Evolutionary conservation across 2,329 filamentous ascomycete genomes (phyloP), one percentile per base, ranked within the genome.

Genomic region (Aspergillus neoniger): DNA sequence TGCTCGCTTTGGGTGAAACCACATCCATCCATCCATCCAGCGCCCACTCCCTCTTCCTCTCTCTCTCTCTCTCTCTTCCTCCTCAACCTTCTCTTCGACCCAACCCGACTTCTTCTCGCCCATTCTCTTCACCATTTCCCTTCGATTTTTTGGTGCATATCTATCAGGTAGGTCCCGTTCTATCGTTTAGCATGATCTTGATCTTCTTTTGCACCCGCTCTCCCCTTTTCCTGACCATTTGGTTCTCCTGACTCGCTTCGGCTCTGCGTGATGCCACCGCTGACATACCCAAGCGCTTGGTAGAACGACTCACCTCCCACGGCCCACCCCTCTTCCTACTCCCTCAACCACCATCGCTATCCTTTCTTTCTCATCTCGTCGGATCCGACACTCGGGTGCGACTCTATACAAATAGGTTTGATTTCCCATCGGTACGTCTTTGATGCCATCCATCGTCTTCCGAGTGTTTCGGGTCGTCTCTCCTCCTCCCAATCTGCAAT

Each of bases 1-100:
- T 73, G 72, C 75, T 73, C 72, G 72, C 73, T 75, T 63, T 72
- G 74, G 72, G 74, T 77, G 75, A 77, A 77, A 77, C 75, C 73
- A 71, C 57, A 61, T 61, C 19, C 50, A 52, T 39, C 32, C 50
- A 53, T 23, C 36, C 66, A 64, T 57, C 61, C 60, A 57, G 47
- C 55, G 56, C 63, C 65, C 55, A 59, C 58, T 59, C 28, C 58
- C 58, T 65, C 57, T 62, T 55, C 39, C 17, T 36, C 50, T 53
- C 19, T 41, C 30, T 21, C 17, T 36, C 50, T 53, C 32, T 41
- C 30, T 64, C 60, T 62, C 61, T 28, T 28, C 28, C 28, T 61
- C 59, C 59, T 61, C 65, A 62, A 55, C 58, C 61, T 53, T 52
- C 54, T 62, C 44, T 59, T 57, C 50, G 49, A 57, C 59, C 61